Conservation (phyloP, 2,329 filamentous ascomycete genomes). For the Trichothecium sympodiale region DNA sequence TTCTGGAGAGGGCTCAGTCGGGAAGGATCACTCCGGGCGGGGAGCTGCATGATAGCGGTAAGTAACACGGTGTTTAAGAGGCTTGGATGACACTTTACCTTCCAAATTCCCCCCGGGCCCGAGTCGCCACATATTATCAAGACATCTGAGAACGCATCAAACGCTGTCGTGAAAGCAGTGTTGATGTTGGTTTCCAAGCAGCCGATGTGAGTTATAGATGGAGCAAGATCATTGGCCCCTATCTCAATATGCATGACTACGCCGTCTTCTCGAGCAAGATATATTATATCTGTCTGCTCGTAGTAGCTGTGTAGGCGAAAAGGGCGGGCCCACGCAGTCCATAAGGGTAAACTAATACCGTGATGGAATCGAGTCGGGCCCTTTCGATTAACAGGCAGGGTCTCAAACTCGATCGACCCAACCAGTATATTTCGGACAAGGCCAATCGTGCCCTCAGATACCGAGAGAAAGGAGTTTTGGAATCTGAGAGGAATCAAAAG, state of each 20-base stretch:
- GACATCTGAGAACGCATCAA: slow-evolving; percentile 59
- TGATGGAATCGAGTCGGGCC: slow-evolving; percentile 31
- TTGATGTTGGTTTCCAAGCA: slow-evolving; percentile 63
- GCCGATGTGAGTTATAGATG: slow-evolving; percentile 47
- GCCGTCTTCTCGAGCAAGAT: slow-evolving; percentile 82
- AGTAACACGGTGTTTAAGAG: background rate
- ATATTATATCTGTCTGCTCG: slow-evolving; percentile 63
- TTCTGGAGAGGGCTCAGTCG: slow-evolving; percentile 43
- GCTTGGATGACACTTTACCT: slow-evolving; percentile 32
- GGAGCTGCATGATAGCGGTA: slow-evolving; percentile 26
- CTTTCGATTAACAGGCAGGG: slow-evolving; percentile 5
- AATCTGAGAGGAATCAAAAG: slow-evolving; percentile 62
- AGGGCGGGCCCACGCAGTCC: slow-evolving; percentile 78
- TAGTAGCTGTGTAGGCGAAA: slow-evolving; percentile 53
- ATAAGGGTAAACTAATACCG: slow-evolving; percentile 45
- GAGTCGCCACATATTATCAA: slow-evolving; percentile 69
- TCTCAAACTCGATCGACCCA: slow-evolving; percentile 35
- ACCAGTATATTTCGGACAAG: slow-evolving; percentile 44
- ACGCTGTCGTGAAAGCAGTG: slow-evolving; percentile 69
- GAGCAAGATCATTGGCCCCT: slow-evolving; percentile 42
- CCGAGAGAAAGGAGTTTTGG: slow-evolving; percentile 57
- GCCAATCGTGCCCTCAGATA: slow-evolving; percentile 49
- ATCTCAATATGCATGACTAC: slow-evolving; percentile 63
- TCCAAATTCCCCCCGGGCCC: slow-evolving; percentile 66
- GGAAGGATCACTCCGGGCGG: slow-evolving; percentile 39